Percentiles rank a stretch among this genome's conserved stretches.
phyloP scores from a whole-genome alignment of 352 stramenopile genomes.

The Hyaloperonospora arabidopsidis region DNA sequence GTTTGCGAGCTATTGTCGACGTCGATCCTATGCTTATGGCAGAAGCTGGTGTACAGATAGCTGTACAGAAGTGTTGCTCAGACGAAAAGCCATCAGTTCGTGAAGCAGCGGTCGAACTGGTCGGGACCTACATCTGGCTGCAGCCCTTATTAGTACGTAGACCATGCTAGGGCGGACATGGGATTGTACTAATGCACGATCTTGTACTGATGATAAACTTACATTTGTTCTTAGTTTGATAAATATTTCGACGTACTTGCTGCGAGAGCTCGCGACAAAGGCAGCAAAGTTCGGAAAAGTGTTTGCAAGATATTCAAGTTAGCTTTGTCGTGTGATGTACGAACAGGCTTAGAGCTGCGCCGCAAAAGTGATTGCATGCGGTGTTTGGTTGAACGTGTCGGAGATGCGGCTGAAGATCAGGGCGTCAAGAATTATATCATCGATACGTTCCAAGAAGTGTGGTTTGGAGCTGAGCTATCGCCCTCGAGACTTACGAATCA shows the following conservation, averaged over 20 bases:
- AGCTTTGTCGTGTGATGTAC: slow-evolving; percentile 13
- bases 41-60: slow-evolving; percentile 41
- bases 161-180: neutral
- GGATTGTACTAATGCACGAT: slow-evolving; percentile 2
- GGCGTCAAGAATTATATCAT: slow-evolving; percentile 81
- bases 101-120: slow-evolving; percentile 78
- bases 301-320: slow-evolving; percentile 79
- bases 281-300: slow-evolving; percentile 79
- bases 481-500: slow-evolving; percentile 32
- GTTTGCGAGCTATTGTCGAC: slow-evolving; percentile 64
- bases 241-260: slow-evolving; percentile 70
- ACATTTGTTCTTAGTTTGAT: slow-evolving; percentile 50
- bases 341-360: slow-evolving; percentile 30
- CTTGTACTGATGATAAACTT: neutral
- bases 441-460: slow-evolving; percentile 80
- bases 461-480: slow-evolving; percentile 64
- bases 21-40: slow-evolving; percentile 82
- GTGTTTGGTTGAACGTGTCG: slow-evolving; percentile 69
- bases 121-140: slow-evolving; percentile 71
- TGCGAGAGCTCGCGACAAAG: slow-evolving; percentile 72
- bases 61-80: slow-evolving; percentile 60
- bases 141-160: slow-evolving; percentile 63
- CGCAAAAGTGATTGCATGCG: slow-evolving; percentile 63
- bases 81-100: slow-evolving; percentile 76
- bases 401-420: slow-evolving; percentile 61